phyloP scores from a whole-genome alignment of 768 basidiomycete species.

The Rhodotorula graminis region DNA sequence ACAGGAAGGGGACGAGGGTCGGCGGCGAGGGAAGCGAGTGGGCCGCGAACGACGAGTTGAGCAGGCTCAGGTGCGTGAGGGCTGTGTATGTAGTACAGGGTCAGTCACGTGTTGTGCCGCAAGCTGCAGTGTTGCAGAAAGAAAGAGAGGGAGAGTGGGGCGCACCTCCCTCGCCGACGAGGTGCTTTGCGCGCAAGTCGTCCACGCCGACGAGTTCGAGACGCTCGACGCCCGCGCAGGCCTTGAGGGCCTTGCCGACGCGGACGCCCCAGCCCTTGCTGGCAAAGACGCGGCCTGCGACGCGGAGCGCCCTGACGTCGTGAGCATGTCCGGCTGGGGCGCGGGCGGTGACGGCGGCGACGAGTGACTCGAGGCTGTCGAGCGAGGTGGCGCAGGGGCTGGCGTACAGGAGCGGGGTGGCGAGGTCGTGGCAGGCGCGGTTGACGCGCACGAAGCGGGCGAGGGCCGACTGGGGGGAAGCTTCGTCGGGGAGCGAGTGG shows the following conservation, averaged over 20 bases:
- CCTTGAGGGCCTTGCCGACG: not conserved
- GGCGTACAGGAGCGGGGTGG: slow-evolving; percentile 1
- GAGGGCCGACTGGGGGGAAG: not conserved
- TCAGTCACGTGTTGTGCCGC: no score
- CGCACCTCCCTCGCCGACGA: slow-evolving; percentile 5
- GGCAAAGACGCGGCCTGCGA: slow-evolving; percentile 16
- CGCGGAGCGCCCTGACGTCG: not conserved
- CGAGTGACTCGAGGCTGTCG: slow-evolving; percentile 4
- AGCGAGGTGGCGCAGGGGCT: not conserved
- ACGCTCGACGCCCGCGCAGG: not conserved
- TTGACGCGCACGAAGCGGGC: not conserved
- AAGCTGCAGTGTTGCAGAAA: not conserved
- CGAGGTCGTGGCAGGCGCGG: not conserved
- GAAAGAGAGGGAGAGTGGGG: not conserved
- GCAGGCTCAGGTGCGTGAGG: slow-evolving; percentile 8
- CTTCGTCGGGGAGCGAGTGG: no score
- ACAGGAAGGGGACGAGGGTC: slow-evolving; percentile 10
- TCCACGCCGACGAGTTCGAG: slow-evolving; percentile 25
- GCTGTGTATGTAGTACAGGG: not conserved
- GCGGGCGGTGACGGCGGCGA: not conserved
- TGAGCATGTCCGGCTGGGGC: no score
- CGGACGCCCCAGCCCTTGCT: slow-evolving; percentile 18
- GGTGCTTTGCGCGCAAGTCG: slow-evolving; percentile 25
- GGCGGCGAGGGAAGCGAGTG: slow-evolving; percentile 23
- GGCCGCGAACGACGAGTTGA: slow-evolving; percentile 27